Conservation (phyloP, 305 asterid species). For the Lippia alba region DNA sequence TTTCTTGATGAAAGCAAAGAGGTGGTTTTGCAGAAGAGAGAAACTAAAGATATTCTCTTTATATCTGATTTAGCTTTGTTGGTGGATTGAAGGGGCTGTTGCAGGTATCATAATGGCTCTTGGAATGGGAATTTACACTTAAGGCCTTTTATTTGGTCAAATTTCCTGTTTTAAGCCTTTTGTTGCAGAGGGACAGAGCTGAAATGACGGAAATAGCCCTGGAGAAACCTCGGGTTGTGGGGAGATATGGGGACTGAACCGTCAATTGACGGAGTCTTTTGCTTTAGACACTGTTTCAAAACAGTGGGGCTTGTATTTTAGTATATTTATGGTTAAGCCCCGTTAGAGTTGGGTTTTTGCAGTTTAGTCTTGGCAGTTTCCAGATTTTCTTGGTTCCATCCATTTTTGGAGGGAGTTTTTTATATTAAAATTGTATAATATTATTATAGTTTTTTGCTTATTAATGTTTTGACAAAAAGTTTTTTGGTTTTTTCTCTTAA, state of each 20-base stretch:
- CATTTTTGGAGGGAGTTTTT: slow-evolving; percentile 1
- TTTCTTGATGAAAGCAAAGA: slow-evolving; percentile 9
- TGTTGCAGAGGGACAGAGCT: not conserved
- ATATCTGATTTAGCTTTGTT: slow-evolving; percentile 42
- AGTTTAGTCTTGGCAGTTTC: slow-evolving; percentile 5
- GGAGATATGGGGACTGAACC: slow-evolving; percentile 8
- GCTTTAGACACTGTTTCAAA: slow-evolving; percentile 27
- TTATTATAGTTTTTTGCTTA: too few species aligned
- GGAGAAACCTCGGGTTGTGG: not conserved
- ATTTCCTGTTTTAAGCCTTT: slow-evolving; percentile 29
- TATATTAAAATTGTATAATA: too few species aligned
- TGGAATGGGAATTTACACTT: slow-evolving; percentile 33
- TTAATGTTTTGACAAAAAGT: too few species aligned
- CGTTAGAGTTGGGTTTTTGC: slow-evolving; percentile 23
- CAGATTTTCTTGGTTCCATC: slow-evolving; percentile 24
- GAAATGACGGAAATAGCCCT: slow-evolving; percentile 32
- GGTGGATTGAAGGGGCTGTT: slow-evolving; percentile 50
- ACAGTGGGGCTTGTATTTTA: slow-evolving; percentile 32
- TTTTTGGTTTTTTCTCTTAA: too few species aligned
- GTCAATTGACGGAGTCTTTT: slow-evolving; percentile 34
- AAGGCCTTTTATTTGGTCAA: slow-evolving; percentile 36
- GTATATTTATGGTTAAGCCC: slow-evolving; percentile 34
- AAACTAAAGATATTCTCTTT: slow-evolving; percentile 37
- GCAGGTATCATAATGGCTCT: slow-evolving; percentile 51
- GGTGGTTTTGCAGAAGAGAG: slow-evolving; percentile 40